These are phyloP conservation scores for Annona squamosa DNA, from an alignment of 164 flowering plant species.

Conservation along the genomic window DNA sequence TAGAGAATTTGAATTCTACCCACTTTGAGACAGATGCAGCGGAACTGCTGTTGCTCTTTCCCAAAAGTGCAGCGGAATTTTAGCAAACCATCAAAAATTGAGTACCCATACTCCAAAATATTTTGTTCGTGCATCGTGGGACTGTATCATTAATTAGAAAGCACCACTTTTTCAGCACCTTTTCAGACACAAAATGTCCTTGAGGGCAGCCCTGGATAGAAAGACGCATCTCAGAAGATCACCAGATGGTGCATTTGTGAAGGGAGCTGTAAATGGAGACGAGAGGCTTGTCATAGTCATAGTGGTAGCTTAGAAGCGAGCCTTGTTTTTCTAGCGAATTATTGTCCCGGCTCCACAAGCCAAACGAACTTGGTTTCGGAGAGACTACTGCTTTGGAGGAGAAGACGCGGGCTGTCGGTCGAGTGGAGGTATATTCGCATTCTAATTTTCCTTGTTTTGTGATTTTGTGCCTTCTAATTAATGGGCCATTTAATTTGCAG, in stretches of 20 bases:
- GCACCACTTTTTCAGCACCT: background rate
- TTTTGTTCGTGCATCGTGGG: background rate
- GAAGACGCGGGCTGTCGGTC: background rate
- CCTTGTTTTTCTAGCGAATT: background rate
- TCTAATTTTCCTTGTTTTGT: too few relatives aligned
- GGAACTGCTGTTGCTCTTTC: conserved; percentile 1
- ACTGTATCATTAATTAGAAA: background rate
- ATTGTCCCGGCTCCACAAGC: background rate
- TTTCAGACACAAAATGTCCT: background rate
- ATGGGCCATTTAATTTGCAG: too few relatives aligned
- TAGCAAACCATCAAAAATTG: background rate
- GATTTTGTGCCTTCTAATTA: too few relatives aligned
- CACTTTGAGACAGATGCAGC: background rate
- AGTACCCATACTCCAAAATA: background rate
- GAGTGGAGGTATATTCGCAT: background rate
- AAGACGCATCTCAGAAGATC: background rate
- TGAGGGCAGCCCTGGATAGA: background rate
- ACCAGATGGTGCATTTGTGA: background rate
- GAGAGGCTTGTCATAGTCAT: background rate
- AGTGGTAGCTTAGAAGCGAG: background rate
- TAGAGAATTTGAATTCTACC: conserved; percentile 4
- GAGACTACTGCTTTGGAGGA: background rate
- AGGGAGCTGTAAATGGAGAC: background rate
- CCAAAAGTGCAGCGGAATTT: background rate
- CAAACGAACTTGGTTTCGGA: background rate